Base-by-base conservation (phyloP, 1,139 yeast species). In the Maudiozyma humilis region DNA sequence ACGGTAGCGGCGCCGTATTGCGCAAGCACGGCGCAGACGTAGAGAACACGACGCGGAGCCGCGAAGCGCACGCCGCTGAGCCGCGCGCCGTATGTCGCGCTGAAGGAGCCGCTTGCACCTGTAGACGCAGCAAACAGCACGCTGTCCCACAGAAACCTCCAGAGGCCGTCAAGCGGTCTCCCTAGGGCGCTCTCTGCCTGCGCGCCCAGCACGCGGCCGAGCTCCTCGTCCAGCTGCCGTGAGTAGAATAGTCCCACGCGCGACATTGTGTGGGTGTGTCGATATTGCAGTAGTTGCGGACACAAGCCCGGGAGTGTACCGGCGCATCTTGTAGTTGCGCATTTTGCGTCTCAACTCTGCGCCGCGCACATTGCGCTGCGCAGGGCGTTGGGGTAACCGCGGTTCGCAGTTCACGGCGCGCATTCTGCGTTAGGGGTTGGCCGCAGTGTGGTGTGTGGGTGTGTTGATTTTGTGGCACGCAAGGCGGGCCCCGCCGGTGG, bases 71-170 rank as follows among this genome's bases (percentile, higher is more conserved):
- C 44, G 4, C 57, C 56, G 38, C 57, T 56, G 13, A 59, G 45
- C 16, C 46, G 44, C 1, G 62, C 52, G n/a, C 59, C 59, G 38
- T 59, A 59, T 4, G 63, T 59, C n/a, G n/a, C n/a, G n/a, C n/a
- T n/a, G n/a, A n/a, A n/a, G n/a, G n/a, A n/a, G n/a, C n/a, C n/a
- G n/a, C n/a, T n/a, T n/a, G n/a, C n/a, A n/a, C n/a, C n/a, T n/a
- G n/a, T n/a, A n/a, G n/a, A n/a, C n/a, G n/a, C n/a, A n/a, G n/a
- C n/a, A n/a, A 10, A 41, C 35, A 10, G 54, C 27, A 23, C 27
- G 10, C 27, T 23, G 12, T 55, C 51, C 3, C 55, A 23, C 2
- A 56, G 37, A 5, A 55, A 42, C 39, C 46, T 43, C 47, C 47
- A 45, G 38, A 23, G 27, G 8, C 27, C 27, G 27, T 23, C 8